Evolutionary conservation across 1,139 yeast genomes (phyloP).

Genomic region (Pichia sp.): DNA sequence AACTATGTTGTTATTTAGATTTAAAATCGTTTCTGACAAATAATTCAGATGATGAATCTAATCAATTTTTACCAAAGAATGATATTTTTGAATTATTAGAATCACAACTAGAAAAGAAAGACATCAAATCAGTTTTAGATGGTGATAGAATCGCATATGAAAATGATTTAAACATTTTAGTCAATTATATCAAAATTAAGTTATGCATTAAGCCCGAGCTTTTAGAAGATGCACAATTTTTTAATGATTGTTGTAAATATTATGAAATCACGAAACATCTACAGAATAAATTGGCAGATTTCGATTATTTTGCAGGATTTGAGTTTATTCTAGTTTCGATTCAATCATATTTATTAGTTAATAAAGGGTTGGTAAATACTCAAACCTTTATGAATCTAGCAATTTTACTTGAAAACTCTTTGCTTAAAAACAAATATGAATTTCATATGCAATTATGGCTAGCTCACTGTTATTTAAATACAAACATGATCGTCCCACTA

Average conservation of each 20-base stretch:
- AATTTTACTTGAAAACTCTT: constrained; percentile 43
- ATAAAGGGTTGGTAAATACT: constrained; percentile 9
- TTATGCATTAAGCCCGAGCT: constrained; percentile 21
- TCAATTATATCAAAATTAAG: constrained; percentile 47
- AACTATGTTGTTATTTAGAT: constrained; percentile 59
- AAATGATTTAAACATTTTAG: constrained; percentile 35
- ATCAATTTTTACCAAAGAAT: not conserved
- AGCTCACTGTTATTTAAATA: constrained; percentile 51
- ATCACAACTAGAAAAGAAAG: constrained; percentile 3
- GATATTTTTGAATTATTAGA: constrained; percentile 12
- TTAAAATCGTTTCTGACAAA: constrained; percentile 29
- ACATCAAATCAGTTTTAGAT: constrained; percentile 13
- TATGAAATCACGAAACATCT: constrained; percentile 25
- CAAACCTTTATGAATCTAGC: constrained; percentile 31
- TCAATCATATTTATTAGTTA: constrained; percentile 21
- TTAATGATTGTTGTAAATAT: constrained; percentile 16
- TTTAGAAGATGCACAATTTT: constrained; percentile 18
- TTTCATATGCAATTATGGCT: constrained; percentile 67
- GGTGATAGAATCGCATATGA: constrained; percentile 21
- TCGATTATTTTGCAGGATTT: constrained; percentile 61
- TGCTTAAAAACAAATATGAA: constrained; percentile 52
- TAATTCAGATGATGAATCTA: not conserved
- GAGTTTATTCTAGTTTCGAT: constrained; percentile 55
- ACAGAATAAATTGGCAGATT: constrained; percentile 36
- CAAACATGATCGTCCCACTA: constrained; percentile 53